A percentile compares a stretch with the other conserved stretches of the same genome.
phyloP scores from a whole-genome alignment of 257 asterid species.

The Solanum sejunctum region DNA sequence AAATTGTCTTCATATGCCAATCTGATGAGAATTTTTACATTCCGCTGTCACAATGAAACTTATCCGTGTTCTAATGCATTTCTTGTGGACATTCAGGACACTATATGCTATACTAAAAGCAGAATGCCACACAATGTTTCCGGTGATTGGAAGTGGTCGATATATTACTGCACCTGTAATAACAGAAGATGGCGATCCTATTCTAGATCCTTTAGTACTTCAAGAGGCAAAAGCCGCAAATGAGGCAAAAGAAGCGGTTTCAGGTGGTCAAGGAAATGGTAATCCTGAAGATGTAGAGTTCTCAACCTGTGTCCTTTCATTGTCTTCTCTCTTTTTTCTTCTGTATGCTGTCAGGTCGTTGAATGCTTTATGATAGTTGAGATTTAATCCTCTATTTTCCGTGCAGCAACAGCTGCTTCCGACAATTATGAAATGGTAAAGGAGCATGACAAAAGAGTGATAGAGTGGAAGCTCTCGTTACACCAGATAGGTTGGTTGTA shows the following conservation, averaged over 20 bases:
- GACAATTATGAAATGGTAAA: conserved; percentile 9
- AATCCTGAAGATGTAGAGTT: conserved; percentile 2
- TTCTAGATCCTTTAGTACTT: conserved; percentile 78
- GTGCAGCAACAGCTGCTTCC: conserved; percentile 10
- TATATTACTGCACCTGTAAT: conserved; percentile 87
- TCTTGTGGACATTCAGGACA: conserved; percentile 36
- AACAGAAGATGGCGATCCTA: conserved; percentile 83
- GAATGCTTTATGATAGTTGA: background rate
- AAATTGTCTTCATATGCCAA: background rate
- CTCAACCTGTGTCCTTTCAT: background rate
- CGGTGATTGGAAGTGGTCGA: conserved; percentile 78
- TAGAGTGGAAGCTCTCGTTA: conserved; percentile 28
- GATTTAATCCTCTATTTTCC: background rate
- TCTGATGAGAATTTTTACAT: background rate
- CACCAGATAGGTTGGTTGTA: conserved; percentile 5
- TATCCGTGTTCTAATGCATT: background rate
- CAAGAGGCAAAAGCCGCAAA: conserved; percentile 41
- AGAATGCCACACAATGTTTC: conserved; percentile 79
- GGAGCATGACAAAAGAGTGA: conserved; percentile 58
- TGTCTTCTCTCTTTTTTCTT: background rate
- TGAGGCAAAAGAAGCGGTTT: conserved; percentile 8
- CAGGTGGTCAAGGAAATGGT: conserved; percentile 13
- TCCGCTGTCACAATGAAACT: background rate
- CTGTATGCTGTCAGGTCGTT: background rate
- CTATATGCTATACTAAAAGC: conserved; percentile 68